Percentiles rank a stretch among this genome's conserved stretches.
Conservation (phyloP, 805 yeast genomes). For the Candida ulmi region DNA sequence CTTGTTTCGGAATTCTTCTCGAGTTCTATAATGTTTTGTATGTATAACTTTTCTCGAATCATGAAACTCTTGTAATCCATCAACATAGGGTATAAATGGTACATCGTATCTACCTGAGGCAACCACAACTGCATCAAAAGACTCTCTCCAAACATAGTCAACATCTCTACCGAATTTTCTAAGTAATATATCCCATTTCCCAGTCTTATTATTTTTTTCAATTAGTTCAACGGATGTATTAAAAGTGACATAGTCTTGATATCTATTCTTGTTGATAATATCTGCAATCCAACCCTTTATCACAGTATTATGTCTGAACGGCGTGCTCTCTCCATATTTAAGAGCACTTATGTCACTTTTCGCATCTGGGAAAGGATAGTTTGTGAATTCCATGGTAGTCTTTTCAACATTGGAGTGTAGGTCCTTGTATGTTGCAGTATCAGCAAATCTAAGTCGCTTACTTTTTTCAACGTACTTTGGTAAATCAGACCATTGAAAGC, state of each 20-base stretch:
- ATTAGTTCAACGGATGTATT: neutral
- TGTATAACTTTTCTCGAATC: slow-evolving; percentile 21
- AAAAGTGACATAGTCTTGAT: neutral
- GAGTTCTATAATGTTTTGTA: slow-evolving; percentile 19
- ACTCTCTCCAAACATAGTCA: slow-evolving; percentile 27
- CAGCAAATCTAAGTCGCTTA: slow-evolving; percentile 1
- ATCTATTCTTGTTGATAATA: neutral
- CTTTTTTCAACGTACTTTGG: slow-evolving; percentile 1
- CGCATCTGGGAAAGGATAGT: slow-evolving; percentile 5
- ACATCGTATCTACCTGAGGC: slow-evolving; percentile 49
- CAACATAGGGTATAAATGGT: slow-evolving; percentile 41
- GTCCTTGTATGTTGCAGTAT: slow-evolving; percentile 6
- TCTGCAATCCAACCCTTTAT: slow-evolving; percentile 2
- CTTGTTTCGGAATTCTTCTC: slow-evolving; percentile 14
- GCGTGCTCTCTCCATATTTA: slow-evolving; percentile 8
- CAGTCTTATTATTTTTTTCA: slow-evolving; percentile 16
- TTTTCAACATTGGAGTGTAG: slow-evolving; percentile 8
- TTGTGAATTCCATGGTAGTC: slow-evolving; percentile 5
- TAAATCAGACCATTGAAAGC: neutral
- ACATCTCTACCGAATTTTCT: slow-evolving; percentile 18
- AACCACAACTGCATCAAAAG: slow-evolving; percentile 34
- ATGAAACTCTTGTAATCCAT: slow-evolving; percentile 32
- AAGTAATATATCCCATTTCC: slow-evolving; percentile 25
- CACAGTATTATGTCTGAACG: slow-evolving; percentile 8
- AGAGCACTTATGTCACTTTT: neutral